Base-by-base conservation (phyloP, 352 stramenopile species). In the Pythium angustatum region DNA sequence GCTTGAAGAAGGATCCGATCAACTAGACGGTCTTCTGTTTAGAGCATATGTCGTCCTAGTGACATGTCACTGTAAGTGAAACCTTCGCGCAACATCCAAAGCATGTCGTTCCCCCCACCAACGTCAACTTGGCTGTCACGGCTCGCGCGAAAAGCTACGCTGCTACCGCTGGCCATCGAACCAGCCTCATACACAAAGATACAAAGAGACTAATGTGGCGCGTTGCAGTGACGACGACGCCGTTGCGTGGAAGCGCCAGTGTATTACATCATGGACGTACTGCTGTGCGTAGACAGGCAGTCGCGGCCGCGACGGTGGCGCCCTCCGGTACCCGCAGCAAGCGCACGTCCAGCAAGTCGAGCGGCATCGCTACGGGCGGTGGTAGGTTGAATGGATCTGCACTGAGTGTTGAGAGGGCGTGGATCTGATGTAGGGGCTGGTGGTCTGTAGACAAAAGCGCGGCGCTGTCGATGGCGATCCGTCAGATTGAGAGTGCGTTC, bases 401-500 rank as follows among this genome's bases (percentile, higher is more conserved):
- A n/a, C n/a, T n/a, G n/a, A n/a, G n/a, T 27, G 41, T 21, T 15
- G 19, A 21, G 31, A 38, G n/a, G n/a, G n/a, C n/a, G n/a, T n/a
- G n/a, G n/a, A n/a, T n/a, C n/a, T n/a, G n/a, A n/a, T n/a, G n/a
- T n/a, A n/a, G n/a, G n/a, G n/a, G n/a, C n/a, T n/a, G n/a, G n/a
- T 43, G 28, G n/a, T 30, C 15, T 28, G 44, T 38, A 92, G 85
- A 95, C 59, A 88, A 87, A 45, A 87, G 81, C 53, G 77, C 78
- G 31, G 95, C 95, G n/a, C 74, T 99, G 49, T 86, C 96, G 27
- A 97, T 97, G 75, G 96, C 97, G 1, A 90, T 99, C 44, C 86
- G 89, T 38, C 87, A 98, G 75, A 98, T 99, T 70, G 96, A 99
- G 81, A 93, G 92, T 59, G 93, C 81, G 71, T 99, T 98, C 70